phyloP scores from a whole-genome alignment of 371 early-diverging fungal genomes.

The Mucor sp. region DNA sequence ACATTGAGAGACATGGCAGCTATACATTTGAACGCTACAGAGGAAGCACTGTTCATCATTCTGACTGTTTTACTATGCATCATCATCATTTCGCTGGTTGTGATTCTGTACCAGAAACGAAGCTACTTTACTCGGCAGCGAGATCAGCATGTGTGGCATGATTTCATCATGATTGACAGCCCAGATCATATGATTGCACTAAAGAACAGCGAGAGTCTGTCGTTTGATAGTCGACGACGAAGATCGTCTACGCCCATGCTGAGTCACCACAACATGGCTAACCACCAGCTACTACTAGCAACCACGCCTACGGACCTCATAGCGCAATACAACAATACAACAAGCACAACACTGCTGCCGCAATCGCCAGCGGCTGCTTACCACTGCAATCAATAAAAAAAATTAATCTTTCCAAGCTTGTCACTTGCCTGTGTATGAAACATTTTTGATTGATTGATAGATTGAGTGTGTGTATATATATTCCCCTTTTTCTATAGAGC shows the following conservation, averaged over 20 bases:
- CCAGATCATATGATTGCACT: conserved; percentile 29
- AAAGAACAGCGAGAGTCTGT: conserved; percentile 18
- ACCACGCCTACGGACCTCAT: not conserved
- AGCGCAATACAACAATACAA: not conserved
- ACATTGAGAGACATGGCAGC: conserved; percentile 6
- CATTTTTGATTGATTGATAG: not conserved
- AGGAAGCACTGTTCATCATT: not conserved
- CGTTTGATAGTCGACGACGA: conserved; percentile 3
- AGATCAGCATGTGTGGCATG: conserved; percentile 2
- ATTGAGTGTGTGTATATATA: not conserved
- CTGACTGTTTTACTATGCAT: not conserved
- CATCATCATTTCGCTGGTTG: not conserved
- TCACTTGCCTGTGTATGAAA: not conserved
- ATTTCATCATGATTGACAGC: conserved; percentile 29
- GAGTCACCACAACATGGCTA: not conserved
- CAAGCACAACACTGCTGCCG: not conserved
- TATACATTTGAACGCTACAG: not conserved
- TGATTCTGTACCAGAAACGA: conserved; percentile 2
- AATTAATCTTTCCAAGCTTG: not conserved
- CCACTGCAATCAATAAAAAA: not conserved
- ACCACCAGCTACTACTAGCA: not conserved
- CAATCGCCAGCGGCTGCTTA: conserved; percentile 23
- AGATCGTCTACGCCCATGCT: not conserved
- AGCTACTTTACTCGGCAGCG: not conserved
- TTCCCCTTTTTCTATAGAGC: not conserved